Conservation (phyloP, 805 yeast species). For the Lachancea lanzarotensis region DNA sequence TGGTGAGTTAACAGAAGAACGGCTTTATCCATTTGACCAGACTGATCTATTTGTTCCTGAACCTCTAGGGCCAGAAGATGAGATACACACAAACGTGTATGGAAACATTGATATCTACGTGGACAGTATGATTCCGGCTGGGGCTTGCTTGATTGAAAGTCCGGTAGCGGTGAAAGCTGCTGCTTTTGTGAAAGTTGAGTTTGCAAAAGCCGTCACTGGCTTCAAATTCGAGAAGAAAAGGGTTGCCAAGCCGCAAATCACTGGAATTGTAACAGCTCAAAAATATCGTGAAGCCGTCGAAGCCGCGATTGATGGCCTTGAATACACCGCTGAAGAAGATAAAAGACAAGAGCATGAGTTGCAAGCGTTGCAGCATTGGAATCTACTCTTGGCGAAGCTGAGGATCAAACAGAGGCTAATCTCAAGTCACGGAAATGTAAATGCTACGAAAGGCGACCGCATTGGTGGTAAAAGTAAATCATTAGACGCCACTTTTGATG, state of each 20-base stretch:
- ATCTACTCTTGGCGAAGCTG: slow-evolving; percentile 31
- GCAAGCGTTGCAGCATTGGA: slow-evolving; percentile 39
- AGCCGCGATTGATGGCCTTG: slow-evolving; percentile 27
- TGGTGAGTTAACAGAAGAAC: slow-evolving; percentile 50
- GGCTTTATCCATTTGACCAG: slow-evolving; percentile 72
- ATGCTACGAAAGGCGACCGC: slow-evolving; percentile 4
- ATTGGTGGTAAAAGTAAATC: slow-evolving; percentile 17
- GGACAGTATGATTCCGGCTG: slow-evolving; percentile 75
- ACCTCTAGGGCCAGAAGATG: slow-evolving; percentile 48
- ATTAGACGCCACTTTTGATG: not conserved
- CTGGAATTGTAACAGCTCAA: slow-evolving; percentile 69
- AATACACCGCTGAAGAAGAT: slow-evolving; percentile 31
- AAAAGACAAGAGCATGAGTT: slow-evolving; percentile 40
- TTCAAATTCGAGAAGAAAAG: slow-evolving; percentile 61
- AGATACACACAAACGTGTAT: slow-evolving; percentile 65
- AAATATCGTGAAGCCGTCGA: slow-evolving; percentile 39
- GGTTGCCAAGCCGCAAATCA: slow-evolving; percentile 53
- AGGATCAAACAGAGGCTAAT: slow-evolving; percentile 36
- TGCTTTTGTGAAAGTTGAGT: slow-evolving; percentile 59
- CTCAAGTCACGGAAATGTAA: slow-evolving; percentile 38
- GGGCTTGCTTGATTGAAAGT: slow-evolving; percentile 56
- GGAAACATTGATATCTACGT: slow-evolving; percentile 81
- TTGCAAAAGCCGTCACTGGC: slow-evolving; percentile 80
- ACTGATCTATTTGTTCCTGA: slow-evolving; percentile 68
- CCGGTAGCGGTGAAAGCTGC: slow-evolving; percentile 66